These are phyloP conservation scores for Pyrenophora teres DNA, from an alignment of 2,329 filamentous ascomycete genomes.

Conservation along the genomic window DNA sequence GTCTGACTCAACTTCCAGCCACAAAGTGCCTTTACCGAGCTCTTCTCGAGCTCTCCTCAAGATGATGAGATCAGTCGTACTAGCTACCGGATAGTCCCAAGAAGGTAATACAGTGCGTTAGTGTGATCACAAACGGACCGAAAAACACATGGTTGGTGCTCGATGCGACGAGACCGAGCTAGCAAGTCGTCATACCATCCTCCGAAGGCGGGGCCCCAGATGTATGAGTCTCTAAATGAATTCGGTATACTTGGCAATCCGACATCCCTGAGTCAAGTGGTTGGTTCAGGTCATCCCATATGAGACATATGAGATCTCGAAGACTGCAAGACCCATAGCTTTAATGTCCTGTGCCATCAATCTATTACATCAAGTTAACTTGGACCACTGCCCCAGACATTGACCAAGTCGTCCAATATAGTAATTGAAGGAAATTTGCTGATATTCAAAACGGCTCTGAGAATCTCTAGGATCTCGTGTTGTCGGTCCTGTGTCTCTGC, in stretches of 20 bases:
- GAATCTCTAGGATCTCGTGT: constrained; percentile 19
- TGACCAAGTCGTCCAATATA: constrained; percentile 31
- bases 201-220: neutral
- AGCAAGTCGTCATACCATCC: neutral
- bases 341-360: too few species aligned
- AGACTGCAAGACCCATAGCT: too few species aligned
- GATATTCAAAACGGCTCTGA: constrained; percentile 24
- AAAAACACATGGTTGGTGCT: constrained; percentile 2
- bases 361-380: constrained; percentile 28
- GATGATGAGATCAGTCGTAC: neutral
- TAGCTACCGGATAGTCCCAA: neutral
- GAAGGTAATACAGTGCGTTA: neutral
- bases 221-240: neutral
- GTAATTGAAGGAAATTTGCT: constrained; percentile 36
- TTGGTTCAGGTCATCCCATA: too few species aligned
- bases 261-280: too few species aligned
- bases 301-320: too few species aligned
- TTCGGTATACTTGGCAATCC: too few species aligned
- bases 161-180: constrained; percentile 5
- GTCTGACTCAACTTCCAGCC: too few species aligned
- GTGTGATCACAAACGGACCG: neutral
- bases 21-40: neutral
- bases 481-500: constrained; percentile 29
- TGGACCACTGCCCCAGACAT: constrained; percentile 33
- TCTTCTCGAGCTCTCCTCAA: neutral